phyloP scores from a whole-genome alignment of 306 rosid genomes.

The Inga laurina region DNA sequence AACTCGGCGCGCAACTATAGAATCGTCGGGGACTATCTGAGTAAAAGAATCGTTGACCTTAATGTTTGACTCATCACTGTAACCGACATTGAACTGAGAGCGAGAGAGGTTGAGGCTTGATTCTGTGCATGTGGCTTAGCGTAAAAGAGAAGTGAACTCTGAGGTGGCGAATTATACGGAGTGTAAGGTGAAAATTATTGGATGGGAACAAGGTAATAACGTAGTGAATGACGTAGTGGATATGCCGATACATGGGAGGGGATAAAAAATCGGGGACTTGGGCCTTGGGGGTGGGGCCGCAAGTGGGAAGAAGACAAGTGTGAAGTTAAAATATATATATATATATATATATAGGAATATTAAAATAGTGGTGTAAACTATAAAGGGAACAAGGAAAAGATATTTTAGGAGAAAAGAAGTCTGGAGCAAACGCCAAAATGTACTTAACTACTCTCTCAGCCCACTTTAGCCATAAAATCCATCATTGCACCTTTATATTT shows the following conservation, averaged over 20 bases:
- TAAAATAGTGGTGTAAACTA: neutral
- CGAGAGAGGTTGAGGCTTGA: neutral
- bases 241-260: neutral
- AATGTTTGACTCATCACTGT: neutral
- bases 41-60: constrained; percentile 31
- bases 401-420: neutral
- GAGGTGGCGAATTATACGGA: neutral
- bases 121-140: neutral
- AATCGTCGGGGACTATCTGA: neutral
- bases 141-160: neutral
- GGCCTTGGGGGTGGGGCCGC: constrained; percentile 24
- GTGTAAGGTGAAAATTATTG: neutral
- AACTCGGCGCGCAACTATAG: neutral
- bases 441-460: neutral
- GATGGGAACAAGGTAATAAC: neutral
- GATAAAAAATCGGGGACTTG: neutral
- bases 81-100: constrained; percentile 21
- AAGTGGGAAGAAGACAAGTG: constrained; percentile 42
- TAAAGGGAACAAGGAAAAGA: neutral
- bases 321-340: neutral
- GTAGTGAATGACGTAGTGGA: neutral
- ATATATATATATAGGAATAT: neutral
- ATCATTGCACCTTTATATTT: neutral
- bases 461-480: neutral
- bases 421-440: constrained; percentile 34